phyloP scores from a whole-genome alignment of 306 rosid genomes.

The Malus orientalis region DNA sequence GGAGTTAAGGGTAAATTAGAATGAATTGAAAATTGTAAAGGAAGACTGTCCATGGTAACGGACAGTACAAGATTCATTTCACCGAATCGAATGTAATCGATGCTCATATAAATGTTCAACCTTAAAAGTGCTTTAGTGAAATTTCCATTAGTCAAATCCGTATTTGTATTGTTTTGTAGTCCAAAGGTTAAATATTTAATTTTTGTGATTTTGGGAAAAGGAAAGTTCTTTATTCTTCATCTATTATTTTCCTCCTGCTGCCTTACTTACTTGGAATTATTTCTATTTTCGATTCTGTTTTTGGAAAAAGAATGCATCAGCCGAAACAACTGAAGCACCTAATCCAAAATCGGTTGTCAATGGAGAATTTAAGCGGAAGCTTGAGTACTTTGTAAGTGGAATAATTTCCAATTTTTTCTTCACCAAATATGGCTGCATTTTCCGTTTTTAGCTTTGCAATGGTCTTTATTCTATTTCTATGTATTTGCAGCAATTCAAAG shows the following conservation, averaged over 20 bases:
- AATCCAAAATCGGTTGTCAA: slow-evolving; percentile 16
- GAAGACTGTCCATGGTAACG: background rate
- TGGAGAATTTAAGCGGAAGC: slow-evolving; percentile 55
- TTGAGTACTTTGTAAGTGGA: slow-evolving; percentile 64
- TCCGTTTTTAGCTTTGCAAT: background rate
- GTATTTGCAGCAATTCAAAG: slow-evolving; percentile 58
- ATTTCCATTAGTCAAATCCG: background rate
- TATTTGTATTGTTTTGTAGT: background rate
- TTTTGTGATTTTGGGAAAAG: background rate
- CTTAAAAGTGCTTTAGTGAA: background rate
- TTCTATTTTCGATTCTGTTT: slow-evolving; percentile 1
- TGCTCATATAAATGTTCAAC: background rate
- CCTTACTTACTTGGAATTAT: background rate
- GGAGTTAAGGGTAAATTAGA: background rate
- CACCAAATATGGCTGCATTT: background rate
- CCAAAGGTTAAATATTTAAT: background rate
- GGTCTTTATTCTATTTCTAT: slow-evolving; percentile 1
- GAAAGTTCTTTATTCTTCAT: background rate
- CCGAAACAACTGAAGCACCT: slow-evolving; percentile 18
- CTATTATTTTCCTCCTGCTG: background rate
- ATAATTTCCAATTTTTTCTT: background rate
- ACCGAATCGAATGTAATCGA: background rate
- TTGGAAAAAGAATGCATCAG: slow-evolving; percentile 4
- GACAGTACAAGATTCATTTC: background rate
- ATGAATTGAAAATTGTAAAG: background rate